Base-by-base conservation (phyloP, 768 basidiomycete species). In the Pisolithus microcarpus region DNA sequence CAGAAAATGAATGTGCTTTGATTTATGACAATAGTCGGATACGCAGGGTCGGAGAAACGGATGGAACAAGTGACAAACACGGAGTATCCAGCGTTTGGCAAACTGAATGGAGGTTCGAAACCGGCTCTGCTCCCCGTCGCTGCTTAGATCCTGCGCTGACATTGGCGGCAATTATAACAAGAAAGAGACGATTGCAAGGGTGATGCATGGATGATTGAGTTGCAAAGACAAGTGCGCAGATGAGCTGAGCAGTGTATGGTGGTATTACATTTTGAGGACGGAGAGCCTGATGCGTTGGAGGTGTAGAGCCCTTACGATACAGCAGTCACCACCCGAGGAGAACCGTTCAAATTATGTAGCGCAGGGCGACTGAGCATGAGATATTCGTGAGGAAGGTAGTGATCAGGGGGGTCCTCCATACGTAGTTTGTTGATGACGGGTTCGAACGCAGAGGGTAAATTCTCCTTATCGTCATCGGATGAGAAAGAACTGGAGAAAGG, bases 401-500 rank as follows among this genome's bases (percentile, higher is more conserved):
- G 85, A 55, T 89, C 86, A 44, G 85, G 82, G 31, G 81, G 72
- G 50, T 74, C 72, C 63, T 87, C 87, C 54, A 78, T 70, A 56
- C 77, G 78, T 56, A 79, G 79, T 66, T 88, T 86, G 70, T 81
- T 86, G 59, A 87, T 66, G 52, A 81, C 75, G 50, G 84, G 82
- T 70, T 89, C 85, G 60, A 87, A 87, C 26, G 79, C 74, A 43
- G 80, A 75, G 21, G 80, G 76, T 50, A 82, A 69, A 60, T 91
- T 91, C 72, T 91, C 88, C 75, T 91, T 91, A 69, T 89, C 84
- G 54, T 82, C 81, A 48, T 84, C 82, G 61, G 65, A 75, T 66
- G 77, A 70, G 62, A 79, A 78, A 3, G 78, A 73, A 58, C 85
- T 81, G 51, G 81, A 82, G 61, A 81, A 76, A 11, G 64, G 62